phyloP scores from a whole-genome alignment of 306 rosid species.

The Gastrolobium villosum region DNA sequence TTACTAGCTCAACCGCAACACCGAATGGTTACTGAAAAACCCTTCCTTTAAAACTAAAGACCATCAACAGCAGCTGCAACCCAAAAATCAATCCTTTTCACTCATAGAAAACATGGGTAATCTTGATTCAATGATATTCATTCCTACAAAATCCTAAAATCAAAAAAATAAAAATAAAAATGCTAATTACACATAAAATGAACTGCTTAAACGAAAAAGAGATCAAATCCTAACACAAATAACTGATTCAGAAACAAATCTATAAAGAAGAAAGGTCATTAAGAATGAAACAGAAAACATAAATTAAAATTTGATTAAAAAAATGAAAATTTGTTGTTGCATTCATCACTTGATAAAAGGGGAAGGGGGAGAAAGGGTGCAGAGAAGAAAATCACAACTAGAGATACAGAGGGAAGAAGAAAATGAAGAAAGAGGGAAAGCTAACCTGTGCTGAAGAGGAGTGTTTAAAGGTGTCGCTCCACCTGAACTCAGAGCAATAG shows the following conservation, averaged over 20 bases:
- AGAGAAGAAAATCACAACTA: background rate
- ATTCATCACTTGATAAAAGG: background rate
- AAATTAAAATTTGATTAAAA: background rate
- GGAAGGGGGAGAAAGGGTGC: background rate
- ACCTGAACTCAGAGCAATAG: background rate
- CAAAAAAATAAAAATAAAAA: background rate
- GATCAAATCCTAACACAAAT: background rate
- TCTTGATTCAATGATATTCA: background rate
- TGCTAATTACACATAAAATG: background rate
- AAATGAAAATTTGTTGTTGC: background rate
- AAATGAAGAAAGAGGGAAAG: background rate
- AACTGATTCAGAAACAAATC: background rate
- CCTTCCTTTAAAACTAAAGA: background rate
- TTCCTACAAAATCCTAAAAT: background rate
- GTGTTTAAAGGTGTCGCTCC: background rate
- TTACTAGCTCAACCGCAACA: background rate
- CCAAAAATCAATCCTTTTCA: slow-evolving; percentile 8
- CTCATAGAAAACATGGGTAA: background rate
- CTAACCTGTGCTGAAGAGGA: slow-evolving; percentile 18
- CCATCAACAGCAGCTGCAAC: background rate
- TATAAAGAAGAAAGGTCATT: background rate
- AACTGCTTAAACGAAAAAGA: background rate
- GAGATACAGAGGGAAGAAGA: background rate
- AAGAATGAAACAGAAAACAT: background rate
- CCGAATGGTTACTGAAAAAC: background rate